Evolutionary conservation across 2,329 filamentous ascomycete species (phyloP).

Genomic region (Stachybotrys elegans): DNA sequence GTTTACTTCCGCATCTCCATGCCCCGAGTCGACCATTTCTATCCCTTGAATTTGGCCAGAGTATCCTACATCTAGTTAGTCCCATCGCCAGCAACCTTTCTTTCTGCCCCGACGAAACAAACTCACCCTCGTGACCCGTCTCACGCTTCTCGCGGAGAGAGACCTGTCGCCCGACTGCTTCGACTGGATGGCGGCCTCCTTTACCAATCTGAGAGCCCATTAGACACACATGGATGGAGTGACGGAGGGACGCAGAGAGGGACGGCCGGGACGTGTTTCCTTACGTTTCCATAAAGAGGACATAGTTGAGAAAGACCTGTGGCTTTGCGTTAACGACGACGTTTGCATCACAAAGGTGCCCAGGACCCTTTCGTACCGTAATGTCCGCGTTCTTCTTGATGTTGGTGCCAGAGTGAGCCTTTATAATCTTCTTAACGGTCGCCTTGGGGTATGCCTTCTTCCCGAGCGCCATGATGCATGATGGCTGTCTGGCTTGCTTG

Average conservation of each 20-base stretch:
- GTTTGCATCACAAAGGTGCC: constrained; percentile 17
- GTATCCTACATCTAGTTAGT: constrained; percentile 44
- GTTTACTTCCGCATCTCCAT: constrained; percentile 1
- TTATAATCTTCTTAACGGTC: constrained; percentile 84
- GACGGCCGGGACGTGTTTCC: constrained; percentile 8
- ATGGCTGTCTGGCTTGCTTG: background rate
- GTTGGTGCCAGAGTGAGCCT: constrained; percentile 76
- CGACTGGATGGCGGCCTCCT: constrained; percentile 71
- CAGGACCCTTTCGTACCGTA: constrained; percentile 46
- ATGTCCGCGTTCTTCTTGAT: constrained; percentile 84
- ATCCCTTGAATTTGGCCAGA: constrained; percentile 64
- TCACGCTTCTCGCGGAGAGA: constrained; percentile 70
- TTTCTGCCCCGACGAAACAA: constrained; percentile 22
- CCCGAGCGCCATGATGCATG: constrained; percentile 34
- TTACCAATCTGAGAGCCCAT: constrained; percentile 49
- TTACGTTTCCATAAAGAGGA: constrained; percentile 70
- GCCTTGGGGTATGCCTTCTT: constrained; percentile 79
- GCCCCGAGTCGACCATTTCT: too few relatives aligned
- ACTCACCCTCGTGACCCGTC: constrained; percentile 74
- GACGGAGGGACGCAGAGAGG: background rate
- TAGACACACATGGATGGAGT: background rate
- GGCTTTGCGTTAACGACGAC: too few relatives aligned
- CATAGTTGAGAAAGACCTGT: constrained; percentile 80
- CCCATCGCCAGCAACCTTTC: constrained; percentile 4
- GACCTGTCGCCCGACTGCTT: constrained; percentile 69